phyloP scores from a whole-genome alignment of 257 asterid genomes.

The Rhazya stricta region DNA sequence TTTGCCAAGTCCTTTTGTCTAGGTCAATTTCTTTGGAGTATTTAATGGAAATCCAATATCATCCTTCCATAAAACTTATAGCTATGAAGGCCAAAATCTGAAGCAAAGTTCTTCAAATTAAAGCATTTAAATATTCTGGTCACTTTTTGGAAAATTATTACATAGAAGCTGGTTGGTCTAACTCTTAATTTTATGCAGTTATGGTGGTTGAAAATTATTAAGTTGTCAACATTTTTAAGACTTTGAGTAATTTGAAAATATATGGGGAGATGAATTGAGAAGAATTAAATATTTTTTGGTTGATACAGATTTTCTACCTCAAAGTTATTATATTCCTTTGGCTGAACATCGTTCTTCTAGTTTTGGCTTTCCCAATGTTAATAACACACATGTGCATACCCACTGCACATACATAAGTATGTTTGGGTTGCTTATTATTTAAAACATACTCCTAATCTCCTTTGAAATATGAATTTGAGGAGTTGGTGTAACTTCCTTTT shows the following conservation, averaged over 20 bases:
- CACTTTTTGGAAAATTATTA: too few species aligned
- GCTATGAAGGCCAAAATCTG: too few species aligned
- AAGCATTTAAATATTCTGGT: too few species aligned
- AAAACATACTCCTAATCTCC: background rate
- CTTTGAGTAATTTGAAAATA: too few species aligned
- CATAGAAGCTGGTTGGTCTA: too few species aligned
- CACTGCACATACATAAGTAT: background rate
- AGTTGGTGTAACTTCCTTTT: background rate
- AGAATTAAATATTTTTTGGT: background rate
- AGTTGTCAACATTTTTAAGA: too few species aligned
- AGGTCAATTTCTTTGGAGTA: too few species aligned
- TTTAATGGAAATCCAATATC: too few species aligned
- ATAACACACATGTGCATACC: background rate
- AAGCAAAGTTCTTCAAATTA: too few species aligned
- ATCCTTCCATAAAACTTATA: too few species aligned
- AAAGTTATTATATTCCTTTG: background rate
- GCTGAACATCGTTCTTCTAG: background rate
- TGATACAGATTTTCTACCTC: background rate
- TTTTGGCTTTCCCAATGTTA: background rate
- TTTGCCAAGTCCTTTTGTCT: too few species aligned
- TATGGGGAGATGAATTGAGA: background rate
- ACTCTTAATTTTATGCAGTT: background rate
- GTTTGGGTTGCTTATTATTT: background rate
- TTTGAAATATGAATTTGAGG: background rate
- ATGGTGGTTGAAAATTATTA: background rate